These are phyloP conservation scores for Lipomyces japonicus DNA, from an alignment of 805 yeast species.

Conservation along the genomic window DNA sequence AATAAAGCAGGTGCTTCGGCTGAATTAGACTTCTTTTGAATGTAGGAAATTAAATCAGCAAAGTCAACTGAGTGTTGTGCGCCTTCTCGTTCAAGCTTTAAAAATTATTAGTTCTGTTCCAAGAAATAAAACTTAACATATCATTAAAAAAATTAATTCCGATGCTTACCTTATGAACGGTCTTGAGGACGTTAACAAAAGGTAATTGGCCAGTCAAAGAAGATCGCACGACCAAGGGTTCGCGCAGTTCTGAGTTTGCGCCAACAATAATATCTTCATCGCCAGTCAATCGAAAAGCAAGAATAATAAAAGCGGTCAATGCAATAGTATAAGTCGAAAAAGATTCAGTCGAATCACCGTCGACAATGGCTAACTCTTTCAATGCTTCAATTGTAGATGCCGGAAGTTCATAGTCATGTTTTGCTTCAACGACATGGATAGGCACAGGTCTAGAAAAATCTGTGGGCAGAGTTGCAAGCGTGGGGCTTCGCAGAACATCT, in stretches of 20 bases:
- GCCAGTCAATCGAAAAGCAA: constrained; percentile 79
- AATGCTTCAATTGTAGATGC: constrained; percentile 25
- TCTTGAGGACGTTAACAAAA: constrained; percentile 51
- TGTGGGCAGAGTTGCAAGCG: constrained; percentile 81
- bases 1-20: constrained; percentile 62
- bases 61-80: constrained; percentile 46
- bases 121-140: constrained; percentile 32
- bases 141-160: background rate
- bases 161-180: constrained; percentile 40
- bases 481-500: constrained; percentile 65
- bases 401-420: constrained; percentile 40
- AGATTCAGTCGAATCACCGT: constrained; percentile 20
- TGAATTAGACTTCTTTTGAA: constrained; percentile 49
- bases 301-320: constrained; percentile 62
- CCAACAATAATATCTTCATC: constrained; percentile 91
- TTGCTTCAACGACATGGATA: constrained; percentile 64
- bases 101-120: background rate
- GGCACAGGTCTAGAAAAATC: constrained; percentile 77
- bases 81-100: constrained; percentile 30
- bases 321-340: constrained; percentile 41
- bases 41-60: constrained; percentile 51
- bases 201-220: constrained; percentile 41
- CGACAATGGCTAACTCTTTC: constrained; percentile 24
- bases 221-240: constrained; percentile 61
- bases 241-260: constrained; percentile 49